These are phyloP conservation scores for Penicillium oxalicum DNA, from an alignment of 2,329 filamentous ascomycete species.

Conservation along the genomic window DNA sequence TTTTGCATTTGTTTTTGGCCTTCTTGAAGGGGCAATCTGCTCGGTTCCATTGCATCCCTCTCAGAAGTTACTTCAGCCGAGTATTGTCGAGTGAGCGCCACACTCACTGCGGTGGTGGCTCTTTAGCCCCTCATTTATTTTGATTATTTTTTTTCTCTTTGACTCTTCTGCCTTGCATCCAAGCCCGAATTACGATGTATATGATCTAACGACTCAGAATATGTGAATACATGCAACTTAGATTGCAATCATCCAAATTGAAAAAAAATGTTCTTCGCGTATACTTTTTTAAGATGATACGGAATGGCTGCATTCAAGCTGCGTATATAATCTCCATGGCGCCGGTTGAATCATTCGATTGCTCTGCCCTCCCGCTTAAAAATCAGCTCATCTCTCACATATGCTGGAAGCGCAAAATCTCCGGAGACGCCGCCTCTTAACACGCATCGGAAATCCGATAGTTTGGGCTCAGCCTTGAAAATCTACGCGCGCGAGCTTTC, in stretches of 20 bases:
- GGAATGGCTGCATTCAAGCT: too few species aligned
- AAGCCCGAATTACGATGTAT: slow-evolving; percentile 2
- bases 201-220: slow-evolving; percentile 3
- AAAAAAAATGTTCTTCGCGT: background rate
- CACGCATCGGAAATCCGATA: too few species aligned
- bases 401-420: too few species aligned
- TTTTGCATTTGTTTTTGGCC: background rate
- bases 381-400: too few species aligned
- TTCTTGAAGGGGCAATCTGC: too few species aligned
- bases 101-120: slow-evolving; percentile 14
- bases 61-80: too few species aligned
- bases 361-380: too few species aligned
- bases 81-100: slow-evolving; percentile 4
- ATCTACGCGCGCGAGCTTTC: background rate
- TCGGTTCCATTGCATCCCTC: background rate
- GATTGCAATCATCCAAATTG: background rate
- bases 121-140: background rate
- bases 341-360: too few species aligned
- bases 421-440: too few species aligned
- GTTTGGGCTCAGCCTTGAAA: too few species aligned
- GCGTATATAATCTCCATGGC: too few species aligned
- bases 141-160: slow-evolving; percentile 2
- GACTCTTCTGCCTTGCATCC: slow-evolving; percentile 1
- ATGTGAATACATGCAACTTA: slow-evolving; percentile 1
- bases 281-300: too few species aligned